Evolutionary conservation across 805 yeast species (phyloP), one percentile per base, ranked within the genome.

Genomic region (Saccharomycopsis oosterbeekiorum): DNA sequence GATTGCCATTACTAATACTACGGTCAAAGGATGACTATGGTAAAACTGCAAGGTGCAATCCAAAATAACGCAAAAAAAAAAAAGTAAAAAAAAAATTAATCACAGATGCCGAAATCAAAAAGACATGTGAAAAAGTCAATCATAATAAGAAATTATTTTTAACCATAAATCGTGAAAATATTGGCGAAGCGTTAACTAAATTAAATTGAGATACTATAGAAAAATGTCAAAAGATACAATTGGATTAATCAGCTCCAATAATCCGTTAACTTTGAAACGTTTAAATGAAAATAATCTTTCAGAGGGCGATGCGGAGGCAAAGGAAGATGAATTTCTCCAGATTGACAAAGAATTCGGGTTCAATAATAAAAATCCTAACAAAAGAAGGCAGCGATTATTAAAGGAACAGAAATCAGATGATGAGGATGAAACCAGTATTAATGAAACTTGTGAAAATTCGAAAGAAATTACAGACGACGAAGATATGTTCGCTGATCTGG

Each of bases 401-500:
- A n/a, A 47, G 14, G 55, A 42, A 24, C 60, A 26, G 10, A 47
- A 62, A 15, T 62, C 65, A 14, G 60, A 62, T 14, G 65, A 62
- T 12, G 65, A 62, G 19, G 62, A 58, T 17, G 41, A n/a, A 9
- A 8, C 14, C 8, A 41, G 12, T 26, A 36, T 15, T 24, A 10
- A 51, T 47, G 37, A 21, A 12, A 36, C 15, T 26, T 2, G 29
- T 21, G n/a, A 47, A 42, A 40, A 15, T 40, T 11, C 10, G 26
- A 21, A 29, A 41, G 56, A 50, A 29, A 3, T 29, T 29, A 29
- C 34, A 11, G 56, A 39, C 2, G 63, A 60, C 43, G 61, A 58
- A 40, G 64, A 63, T 43, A 63, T 63, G 60, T 63, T 63, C 56
- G 40, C 62, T 10, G 60, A 55, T 40, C 57, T 51, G 56, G 63